Base-by-base conservation (phyloP, 768 basidiomycete species). In the Mycena epipterygia region DNA sequence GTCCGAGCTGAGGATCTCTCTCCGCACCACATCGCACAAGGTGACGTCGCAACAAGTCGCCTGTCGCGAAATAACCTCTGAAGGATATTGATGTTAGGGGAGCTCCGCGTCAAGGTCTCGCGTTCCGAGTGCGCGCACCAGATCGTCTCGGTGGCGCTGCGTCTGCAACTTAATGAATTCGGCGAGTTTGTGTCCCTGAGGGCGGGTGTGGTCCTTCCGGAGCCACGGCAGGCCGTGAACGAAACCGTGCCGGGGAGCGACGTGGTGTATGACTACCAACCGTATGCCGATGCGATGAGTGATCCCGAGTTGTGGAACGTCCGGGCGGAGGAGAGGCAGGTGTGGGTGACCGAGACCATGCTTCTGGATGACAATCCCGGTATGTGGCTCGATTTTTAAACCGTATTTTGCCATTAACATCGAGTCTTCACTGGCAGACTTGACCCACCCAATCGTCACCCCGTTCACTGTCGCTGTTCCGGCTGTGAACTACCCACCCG, bases 401-500 rank as follows among this genome's bases (percentile, higher is more conserved):
- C 21, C n/a, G 5, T 13, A 44, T 5, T n/a, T n/a, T n/a, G 21
- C 21, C 6, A 5, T n/a, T 44, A 44, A 44, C 42, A 7, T 7
- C 6, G 21, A 44, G 6, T n/a, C 11, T n/a, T n/a, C n/a, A n/a
- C 3, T n/a, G 21, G 42, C 42, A 44, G 67, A 62, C n/a, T 37
- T 62, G 13, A 35, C 65, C 6, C 25, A 52, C 14, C 46, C 65
- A 2, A 59, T 21, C 4, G 25, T 67, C 16, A 41, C 57, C 12
- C 57, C 55, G 9, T 44, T 44, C 21, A 44, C 42, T n/a, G 42
- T 44, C 42, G 42, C 42, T n/a, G 42, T 44, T 6, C 65, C 65
- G 14, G 48, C 35, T 33, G 65, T 67, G 23, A 60, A 60, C 29
- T 60, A 67, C n/a, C 64, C 64, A 27, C 57, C 64, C 17, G 44